Conservation (phyloP, 495 filamentous ascomycete species). For the Pseudotulostoma volvatum region DNA sequence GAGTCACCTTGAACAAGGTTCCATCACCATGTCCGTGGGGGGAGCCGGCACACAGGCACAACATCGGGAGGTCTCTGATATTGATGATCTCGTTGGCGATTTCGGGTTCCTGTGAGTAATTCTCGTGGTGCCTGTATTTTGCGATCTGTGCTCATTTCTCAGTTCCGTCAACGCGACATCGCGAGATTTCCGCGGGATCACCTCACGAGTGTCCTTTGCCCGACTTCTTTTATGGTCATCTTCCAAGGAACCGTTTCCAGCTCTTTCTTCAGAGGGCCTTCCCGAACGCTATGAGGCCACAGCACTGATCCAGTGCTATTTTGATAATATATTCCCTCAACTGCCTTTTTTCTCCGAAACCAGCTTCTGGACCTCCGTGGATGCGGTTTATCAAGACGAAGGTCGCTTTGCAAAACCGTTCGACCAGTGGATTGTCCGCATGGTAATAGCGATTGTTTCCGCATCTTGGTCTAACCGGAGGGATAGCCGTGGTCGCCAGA, state of each 20-base stretch:
- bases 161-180: slow-evolving; percentile 86
- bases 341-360: slow-evolving; percentile 69
- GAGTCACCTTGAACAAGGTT: slow-evolving; percentile 41
- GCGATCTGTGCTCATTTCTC: slow-evolving; percentile 6
- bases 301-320: slow-evolving; percentile 60
- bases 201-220: slow-evolving; percentile 71
- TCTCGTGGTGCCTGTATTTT: background rate
- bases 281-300: slow-evolving; percentile 50
- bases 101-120: slow-evolving; percentile 57
- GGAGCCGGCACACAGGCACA: slow-evolving; percentile 19
- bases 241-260: slow-evolving; percentile 45
- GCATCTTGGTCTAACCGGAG: slow-evolving; percentile 51
- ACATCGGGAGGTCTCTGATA: slow-evolving; percentile 50
- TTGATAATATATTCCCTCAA: slow-evolving; percentile 61
- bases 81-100: slow-evolving; percentile 66
- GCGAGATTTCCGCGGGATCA: slow-evolving; percentile 76
- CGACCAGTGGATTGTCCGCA: slow-evolving; percentile 72
- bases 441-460: slow-evolving; percentile 72
- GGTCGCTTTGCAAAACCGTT: slow-evolving; percentile 45
- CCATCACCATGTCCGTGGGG: slow-evolving; percentile 29
- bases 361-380: slow-evolving; percentile 54
- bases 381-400: slow-evolving; percentile 56
- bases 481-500: slow-evolving; percentile 44
- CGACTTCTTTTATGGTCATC: slow-evolving; percentile 63
- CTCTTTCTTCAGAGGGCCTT: slow-evolving; percentile 30